Base-by-base conservation (phyloP, 139 green algal genomes). In the Parachlorella kessleri region DNA sequence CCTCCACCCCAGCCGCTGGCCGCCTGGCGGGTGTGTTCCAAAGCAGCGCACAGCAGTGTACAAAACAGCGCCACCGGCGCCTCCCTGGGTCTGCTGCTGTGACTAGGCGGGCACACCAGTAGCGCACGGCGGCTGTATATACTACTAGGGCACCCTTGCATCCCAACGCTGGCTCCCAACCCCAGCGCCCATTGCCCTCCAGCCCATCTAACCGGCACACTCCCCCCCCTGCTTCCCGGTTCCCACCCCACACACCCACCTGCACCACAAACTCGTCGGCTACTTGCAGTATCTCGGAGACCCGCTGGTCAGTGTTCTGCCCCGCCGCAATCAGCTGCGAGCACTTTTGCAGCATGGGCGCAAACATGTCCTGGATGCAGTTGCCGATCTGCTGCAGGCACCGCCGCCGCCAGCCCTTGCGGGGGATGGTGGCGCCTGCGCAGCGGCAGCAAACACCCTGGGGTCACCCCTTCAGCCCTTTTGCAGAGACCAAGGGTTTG, bases 231-330 rank as follows among this genome's bases (percentile, higher is more conserved):
- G 8, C 42, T 42, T 1, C 42, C 33, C 1, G 30, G 35, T 28
- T 41, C 75, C 40, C 74, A 8, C 42, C 2, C 38, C 41, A 3
- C 41, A 2, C 0, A 37, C 55, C 67, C 70, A 86, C 66, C 73
- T 86, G 70, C 10, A 65, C 33, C 42, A 86, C 75, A 36, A 84
- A 78, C 53, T 75, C 77, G 37, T 92, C 79, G 18, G 88, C 86
- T 66, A 91, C 84, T 28, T 82, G 81, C 30, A 92, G 81, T 9
- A 94, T 86, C 36, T 89, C 81, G 2, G 63, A 72, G 32, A 88
- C 55, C n/a, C 70, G 83, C 66, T 75, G 38, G 63, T 87, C 76
- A 26, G 76, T 87, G 82, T 87, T 80, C 42, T 85, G 66, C 9
- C 76, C 86, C 4, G 76, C 76, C 28, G 76, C 76, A 9, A 82